Base-by-base conservation (phyloP, 75 land plant genomes). In the Pinus taeda region DNA sequence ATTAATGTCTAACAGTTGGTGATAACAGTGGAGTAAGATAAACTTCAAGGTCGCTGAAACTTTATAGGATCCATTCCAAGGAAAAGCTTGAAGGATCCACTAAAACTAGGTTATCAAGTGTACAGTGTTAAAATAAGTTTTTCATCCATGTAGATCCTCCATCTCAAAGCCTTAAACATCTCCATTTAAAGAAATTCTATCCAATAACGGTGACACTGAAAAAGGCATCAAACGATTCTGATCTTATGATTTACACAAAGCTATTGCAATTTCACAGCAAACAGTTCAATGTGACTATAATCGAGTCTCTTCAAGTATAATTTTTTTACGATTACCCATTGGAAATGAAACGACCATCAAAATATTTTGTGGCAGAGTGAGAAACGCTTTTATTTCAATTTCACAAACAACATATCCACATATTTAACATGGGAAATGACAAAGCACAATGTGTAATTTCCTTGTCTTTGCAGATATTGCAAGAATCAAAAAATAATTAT, bases 331-430 rank as follows among this genome's bases (percentile, higher is more conserved):
- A 24, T 15, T 65, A 39, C 36, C 7, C 69, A 65, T 33, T 37
- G 17, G 36, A 65, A 65, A 63, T 69, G 53, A 53, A 53, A 74
- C 3, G 15, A 74, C 3, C 33, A 15, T 53, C 3, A 55, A 11
- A 74, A 55, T 24, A 74, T 26, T 22, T 74, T 26, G 15, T 57
- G 37, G 37, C 20, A 53, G 61, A 22, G 14, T 14, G 8, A n/a
- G n/a, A 12, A 11, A 74, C 20, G 3, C 24, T 17, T 55, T 74
- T 24, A 59, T 17, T 56, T n/a, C 4, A 74, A 22, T 29, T 24
- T 74, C 59, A 24, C 17, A 74, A 1, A 74, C 75, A 74, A 74
- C 75, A 74, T 53, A 74, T 24, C 26, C n/a, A 21, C 59, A 55
- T 15, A 74, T 11, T 74, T 29, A 56, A 53, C 49, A 24, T 74